Percentiles rank a stretch among this genome's conserved stretches.
phyloP scores from a whole-genome alignment of 331 rosid genomes.

The Acacia concinna region DNA sequence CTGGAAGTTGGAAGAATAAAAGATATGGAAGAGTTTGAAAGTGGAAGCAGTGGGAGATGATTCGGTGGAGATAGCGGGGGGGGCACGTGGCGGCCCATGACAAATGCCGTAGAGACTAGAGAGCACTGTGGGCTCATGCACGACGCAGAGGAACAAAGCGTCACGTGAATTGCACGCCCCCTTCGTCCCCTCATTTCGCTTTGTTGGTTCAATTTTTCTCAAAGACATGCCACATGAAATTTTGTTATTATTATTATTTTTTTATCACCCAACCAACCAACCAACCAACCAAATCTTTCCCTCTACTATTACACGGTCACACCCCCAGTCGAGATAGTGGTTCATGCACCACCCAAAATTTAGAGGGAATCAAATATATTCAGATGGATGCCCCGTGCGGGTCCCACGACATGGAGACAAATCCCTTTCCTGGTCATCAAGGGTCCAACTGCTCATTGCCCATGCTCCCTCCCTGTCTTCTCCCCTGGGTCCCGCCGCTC shows the following conservation, averaged over 20 bases:
- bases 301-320: not conserved
- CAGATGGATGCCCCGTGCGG: conserved; percentile 20
- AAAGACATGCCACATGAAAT: not conserved
- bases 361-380: not conserved
- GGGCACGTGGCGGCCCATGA: conserved; percentile 21
- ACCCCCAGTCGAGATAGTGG: not conserved
- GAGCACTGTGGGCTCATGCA: not conserved
- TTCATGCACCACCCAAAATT: conserved; percentile 27
- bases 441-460: conserved; percentile 43
- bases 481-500: not conserved
- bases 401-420: conserved; percentile 37
- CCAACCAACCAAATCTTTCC: not conserved
- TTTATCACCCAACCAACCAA: not conserved
- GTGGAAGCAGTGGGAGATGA: not conserved
- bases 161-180: conserved; percentile 43
- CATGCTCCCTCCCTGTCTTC: conserved; percentile 32
- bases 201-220: conserved; percentile 24
- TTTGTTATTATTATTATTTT: too few species aligned
- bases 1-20: not conserved
- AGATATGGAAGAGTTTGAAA: not conserved
- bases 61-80: not conserved
- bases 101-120: not conserved
- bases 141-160: conserved; percentile 14
- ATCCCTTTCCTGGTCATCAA: conserved; percentile 14
- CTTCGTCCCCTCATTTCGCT: not conserved